Base-by-base conservation (phyloP, 495 filamentous ascomycete species). In the Corynascus novoguineensis region DNA sequence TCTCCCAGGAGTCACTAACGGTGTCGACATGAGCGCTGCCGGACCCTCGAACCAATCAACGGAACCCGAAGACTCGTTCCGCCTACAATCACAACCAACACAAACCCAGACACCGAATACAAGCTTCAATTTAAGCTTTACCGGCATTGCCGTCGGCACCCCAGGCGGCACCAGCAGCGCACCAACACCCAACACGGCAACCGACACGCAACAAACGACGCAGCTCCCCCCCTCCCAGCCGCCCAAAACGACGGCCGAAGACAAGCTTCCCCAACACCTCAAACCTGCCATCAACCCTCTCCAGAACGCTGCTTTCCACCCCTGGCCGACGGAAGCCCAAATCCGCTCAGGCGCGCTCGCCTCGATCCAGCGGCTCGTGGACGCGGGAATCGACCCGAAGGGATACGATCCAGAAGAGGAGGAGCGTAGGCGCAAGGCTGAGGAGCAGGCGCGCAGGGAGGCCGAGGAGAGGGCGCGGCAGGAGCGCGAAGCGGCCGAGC, bases 251-350 rank as follows among this genome's bases (percentile, higher is more conserved):
- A 51, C 60, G 15, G 42, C 58, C 22, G 48, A 47, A 28, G 63
- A 64, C 12, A 57, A 60, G 12, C 67, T 77, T 0, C 76, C 74
- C 1, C 57, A 65, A 2, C 64, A 71, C 19, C 67, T 83, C 25
- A 69, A 67, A 24, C 65, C 68, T 12, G 74, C 73, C 61, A 65
- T 86, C n/a, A 80, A 87, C 64, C 75, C 78, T 4, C 57, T 71
- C 17, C 69, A 74, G 37, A 64, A 70, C 10, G 64, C 75, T 24
- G 46, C 68, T 54, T 91, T 87, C 66, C 70, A 76, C 40, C 87
- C 87, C 3, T 91, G 87, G 87, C 86, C 88, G 9, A 72, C 66
- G 10, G 83, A 87, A 50, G 78, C 81, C 27, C 70, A 76, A 14
- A 84, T 90, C 53, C 77, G 80, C 35, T 67, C 71, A 32, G 87